Evolutionary conservation across 2,329 filamentous ascomycete genomes (phyloP), one percentile per base, ranked within the genome.

Genomic region (Fusarium begoniae): DNA sequence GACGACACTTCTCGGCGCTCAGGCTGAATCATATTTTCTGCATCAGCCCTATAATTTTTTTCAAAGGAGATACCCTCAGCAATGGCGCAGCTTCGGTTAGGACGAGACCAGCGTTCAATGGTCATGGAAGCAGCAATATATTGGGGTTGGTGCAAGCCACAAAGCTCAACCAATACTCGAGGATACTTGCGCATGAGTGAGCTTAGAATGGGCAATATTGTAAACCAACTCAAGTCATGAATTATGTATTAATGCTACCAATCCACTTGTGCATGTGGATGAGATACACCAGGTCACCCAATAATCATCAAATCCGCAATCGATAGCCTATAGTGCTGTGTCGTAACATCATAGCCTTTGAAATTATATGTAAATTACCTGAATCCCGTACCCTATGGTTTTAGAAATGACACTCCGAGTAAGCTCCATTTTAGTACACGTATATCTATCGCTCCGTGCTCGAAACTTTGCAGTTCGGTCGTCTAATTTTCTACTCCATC

Each of bases 401-500:
- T 53, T 44, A 20, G 43, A 41, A 43, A 57, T 38, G 18, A 35
- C 40, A 58, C 40, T 24, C 57, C 44, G 22, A 37, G 26, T 43
- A 38, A 66, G 67, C 58, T 66, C 66, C 51, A 50, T 69, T 69
- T 74, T 60, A 32, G 38, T 74, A 66, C 66, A 70, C 35, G 35
- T n/a, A 22, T 24, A 18, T 54, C 58, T 45, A 58, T 30, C 41
- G 57, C 54, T 26, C 38, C 51, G 47, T 35, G 48, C 35, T n/a
- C 51, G 61, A 51, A 65, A 66, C 69, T 61, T 74, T 66, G 63
- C 47, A 75, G 61, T 63, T 63, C 47, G 40, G 37, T 30, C 51
- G 68, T 66, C 69, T 78, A 78, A 45, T 66, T 72, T 47, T 72
- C 76, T 55, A 53, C 68, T 59, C 56, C 77, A 20, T 71, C 73